These are phyloP conservation scores for Coemansia sp. DNA, from an alignment of 371 early-diverging fungal genomes.

Conservation along the genomic window DNA sequence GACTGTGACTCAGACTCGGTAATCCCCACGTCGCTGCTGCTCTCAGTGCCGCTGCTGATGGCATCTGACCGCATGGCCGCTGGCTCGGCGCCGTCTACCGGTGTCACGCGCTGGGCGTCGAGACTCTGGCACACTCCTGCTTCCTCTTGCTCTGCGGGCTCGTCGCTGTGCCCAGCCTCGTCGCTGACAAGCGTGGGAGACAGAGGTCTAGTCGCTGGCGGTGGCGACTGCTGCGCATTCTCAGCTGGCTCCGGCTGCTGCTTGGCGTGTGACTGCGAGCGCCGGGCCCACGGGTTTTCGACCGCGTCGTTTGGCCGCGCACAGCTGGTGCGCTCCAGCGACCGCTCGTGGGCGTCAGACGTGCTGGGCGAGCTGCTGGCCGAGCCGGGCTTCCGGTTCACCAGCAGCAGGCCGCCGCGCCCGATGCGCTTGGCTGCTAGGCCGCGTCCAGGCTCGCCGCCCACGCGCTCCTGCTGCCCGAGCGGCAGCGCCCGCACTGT, in stretches of 20 bases:
- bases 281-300: constrained; percentile 23
- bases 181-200: too few relatives aligned
- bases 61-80: too few relatives aligned
- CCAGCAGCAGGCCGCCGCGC: constrained; percentile 14
- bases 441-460: not conserved
- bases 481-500: constrained; percentile 36
- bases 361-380: not conserved
- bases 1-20: too few relatives aligned
- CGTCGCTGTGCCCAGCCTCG: too few relatives aligned
- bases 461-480: constrained; percentile 8
- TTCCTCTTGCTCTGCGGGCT: too few relatives aligned
- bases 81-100: too few relatives aligned
- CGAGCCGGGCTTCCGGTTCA: constrained; percentile 20
- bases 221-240: not conserved
- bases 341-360: not conserved
- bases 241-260: not conserved
- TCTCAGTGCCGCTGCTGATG: too few relatives aligned
- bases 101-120: too few relatives aligned
- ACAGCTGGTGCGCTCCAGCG: not conserved
- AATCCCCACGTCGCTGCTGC: too few relatives aligned
- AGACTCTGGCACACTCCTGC: too few relatives aligned
- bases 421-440: constrained; percentile 5
- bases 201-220: too few relatives aligned
- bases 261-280: constrained; percentile 12
- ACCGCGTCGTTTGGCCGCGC: not conserved